phyloP scores from a whole-genome alignment of 345 rosid genomes.

The Murraya paniculata region DNA sequence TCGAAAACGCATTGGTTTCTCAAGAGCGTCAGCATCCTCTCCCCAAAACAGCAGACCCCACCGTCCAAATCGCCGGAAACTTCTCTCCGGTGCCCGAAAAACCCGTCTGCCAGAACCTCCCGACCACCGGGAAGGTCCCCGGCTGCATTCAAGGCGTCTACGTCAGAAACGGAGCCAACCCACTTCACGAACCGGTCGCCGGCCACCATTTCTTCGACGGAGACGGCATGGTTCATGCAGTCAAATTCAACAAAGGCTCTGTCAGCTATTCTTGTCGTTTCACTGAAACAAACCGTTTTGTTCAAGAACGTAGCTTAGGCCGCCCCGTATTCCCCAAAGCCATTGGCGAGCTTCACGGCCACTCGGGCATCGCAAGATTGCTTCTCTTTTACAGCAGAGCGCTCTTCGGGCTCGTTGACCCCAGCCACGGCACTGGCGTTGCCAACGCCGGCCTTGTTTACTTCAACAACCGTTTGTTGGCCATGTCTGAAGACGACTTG shows the following conservation, averaged over 20 bases:
- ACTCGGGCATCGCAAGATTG: constrained; percentile 76
- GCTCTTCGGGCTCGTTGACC: constrained; percentile 59
- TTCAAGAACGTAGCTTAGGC: constrained; percentile 64
- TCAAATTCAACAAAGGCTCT: constrained; percentile 48
- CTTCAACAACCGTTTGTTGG: constrained; percentile 62
- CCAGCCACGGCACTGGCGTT: constrained; percentile 64
- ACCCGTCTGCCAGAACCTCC: constrained; percentile 48
- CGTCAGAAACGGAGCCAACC: constrained; percentile 84
- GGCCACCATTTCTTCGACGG: constrained; percentile 94
- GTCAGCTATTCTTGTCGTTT: constrained; percentile 79
- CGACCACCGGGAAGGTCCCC: constrained; percentile 62
- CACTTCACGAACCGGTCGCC: constrained; percentile 75
- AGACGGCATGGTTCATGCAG: constrained; percentile 92
- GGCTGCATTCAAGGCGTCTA: constrained; percentile 67
- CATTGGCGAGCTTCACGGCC: constrained; percentile 91
- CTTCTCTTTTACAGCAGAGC: constrained; percentile 76
- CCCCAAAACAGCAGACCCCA: constrained; percentile 75
- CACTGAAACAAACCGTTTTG: constrained; percentile 70
- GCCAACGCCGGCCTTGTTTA: constrained; percentile 89
- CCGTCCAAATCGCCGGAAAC: constrained; percentile 70
- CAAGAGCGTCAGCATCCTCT: constrained; percentile 61
- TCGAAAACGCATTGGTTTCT: constrained; percentile 51
- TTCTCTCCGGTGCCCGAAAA: constrained; percentile 79
- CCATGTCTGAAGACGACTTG: constrained; percentile 89
- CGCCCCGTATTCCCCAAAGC: constrained; percentile 82